These are phyloP conservation scores for Aspergillus sp. DNA, from an alignment of 2,329 filamentous ascomycete species.

Conservation along the genomic window DNA sequence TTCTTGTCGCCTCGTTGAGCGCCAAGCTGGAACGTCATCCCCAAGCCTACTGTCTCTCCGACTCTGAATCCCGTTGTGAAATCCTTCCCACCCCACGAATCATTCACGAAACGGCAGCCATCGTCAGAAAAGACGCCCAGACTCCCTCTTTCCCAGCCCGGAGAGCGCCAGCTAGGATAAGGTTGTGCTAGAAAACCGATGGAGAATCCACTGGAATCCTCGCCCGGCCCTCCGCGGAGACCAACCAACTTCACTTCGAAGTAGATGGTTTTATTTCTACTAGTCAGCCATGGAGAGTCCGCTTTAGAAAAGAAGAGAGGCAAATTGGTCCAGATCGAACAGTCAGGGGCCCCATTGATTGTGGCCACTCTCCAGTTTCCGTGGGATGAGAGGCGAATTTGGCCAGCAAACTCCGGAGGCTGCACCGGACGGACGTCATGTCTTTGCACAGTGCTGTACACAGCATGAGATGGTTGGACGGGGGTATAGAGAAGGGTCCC, in stretches of 20 bases:
- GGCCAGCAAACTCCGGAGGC: constrained; percentile 43
- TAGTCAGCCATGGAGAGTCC: constrained; percentile 51
- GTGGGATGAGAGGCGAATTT: constrained; percentile 34
- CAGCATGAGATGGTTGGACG: constrained; percentile 41
- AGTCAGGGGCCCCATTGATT: constrained; percentile 46
- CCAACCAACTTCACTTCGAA: constrained; percentile 56
- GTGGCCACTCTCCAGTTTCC: constrained; percentile 50
- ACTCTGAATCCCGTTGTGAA: constrained; percentile 55
- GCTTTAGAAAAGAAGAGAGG: constrained; percentile 56
- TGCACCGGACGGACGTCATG: constrained; percentile 47
- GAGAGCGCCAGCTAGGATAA: constrained; percentile 61
- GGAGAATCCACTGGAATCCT: constrained; percentile 54
- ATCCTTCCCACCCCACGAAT: constrained; percentile 59
- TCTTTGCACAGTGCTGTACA: constrained; percentile 43
- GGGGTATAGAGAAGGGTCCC: constrained; percentile 53
- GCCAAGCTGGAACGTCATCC: constrained; percentile 52
- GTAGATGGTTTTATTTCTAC: constrained; percentile 55
- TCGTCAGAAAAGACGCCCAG: constrained; percentile 64
- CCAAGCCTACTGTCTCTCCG: constrained; percentile 59
- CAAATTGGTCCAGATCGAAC: constrained; percentile 53
- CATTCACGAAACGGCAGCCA: constrained; percentile 62
- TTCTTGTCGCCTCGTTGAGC: constrained; percentile 25
- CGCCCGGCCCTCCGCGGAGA: constrained; percentile 39
- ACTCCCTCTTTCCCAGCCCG: constrained; percentile 63
- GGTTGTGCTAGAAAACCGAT: constrained; percentile 62